phyloP scores from a whole-genome alignment of 1,139 yeast species.

The Protomyces gravidus region DNA sequence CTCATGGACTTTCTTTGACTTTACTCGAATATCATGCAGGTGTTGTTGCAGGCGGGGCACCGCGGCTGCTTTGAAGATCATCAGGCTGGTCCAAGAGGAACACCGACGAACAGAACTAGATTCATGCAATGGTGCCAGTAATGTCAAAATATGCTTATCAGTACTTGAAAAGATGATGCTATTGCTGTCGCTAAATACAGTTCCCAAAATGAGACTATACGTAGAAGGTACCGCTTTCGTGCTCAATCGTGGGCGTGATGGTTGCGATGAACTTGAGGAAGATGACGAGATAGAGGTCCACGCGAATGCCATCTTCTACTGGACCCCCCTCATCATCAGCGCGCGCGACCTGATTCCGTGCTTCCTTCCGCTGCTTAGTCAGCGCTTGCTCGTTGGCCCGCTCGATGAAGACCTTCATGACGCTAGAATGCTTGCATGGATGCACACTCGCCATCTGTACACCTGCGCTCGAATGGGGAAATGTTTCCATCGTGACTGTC shows the following conservation, averaged over 20 bases:
- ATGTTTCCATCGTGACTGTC: slow-evolving; percentile 90
- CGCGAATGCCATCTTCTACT: slow-evolving; percentile 58
- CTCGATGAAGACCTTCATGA: slow-evolving; percentile 81
- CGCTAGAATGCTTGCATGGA: slow-evolving; percentile 93
- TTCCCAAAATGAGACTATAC: not conserved
- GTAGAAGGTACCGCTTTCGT: slow-evolving; percentile 48
- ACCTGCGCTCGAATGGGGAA: slow-evolving; percentile 68
- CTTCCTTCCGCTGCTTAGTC: slow-evolving; percentile 6
- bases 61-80: too few relatives aligned
- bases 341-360: not conserved
- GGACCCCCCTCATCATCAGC: slow-evolving; percentile 37
- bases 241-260: slow-evolving; percentile 96
- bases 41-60: too few relatives aligned
- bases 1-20: too few relatives aligned
- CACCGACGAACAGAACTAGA: too few relatives aligned
- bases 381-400: slow-evolving; percentile 45
- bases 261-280: slow-evolving; percentile 91
- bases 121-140: too few relatives aligned
- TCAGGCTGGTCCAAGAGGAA: too few relatives aligned
- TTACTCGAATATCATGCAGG: too few relatives aligned
- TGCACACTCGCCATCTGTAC: slow-evolving; percentile 87
- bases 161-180: not conserved
- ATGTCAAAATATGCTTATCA: too few relatives aligned
- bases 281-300: slow-evolving; percentile 82
- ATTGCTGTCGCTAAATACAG: not conserved